A percentile compares a stretch with the other conserved stretches of the same genome.
phyloP scores from a whole-genome alignment of 495 filamentous ascomycete species.

The Aspergillus coremiiformis region DNA sequence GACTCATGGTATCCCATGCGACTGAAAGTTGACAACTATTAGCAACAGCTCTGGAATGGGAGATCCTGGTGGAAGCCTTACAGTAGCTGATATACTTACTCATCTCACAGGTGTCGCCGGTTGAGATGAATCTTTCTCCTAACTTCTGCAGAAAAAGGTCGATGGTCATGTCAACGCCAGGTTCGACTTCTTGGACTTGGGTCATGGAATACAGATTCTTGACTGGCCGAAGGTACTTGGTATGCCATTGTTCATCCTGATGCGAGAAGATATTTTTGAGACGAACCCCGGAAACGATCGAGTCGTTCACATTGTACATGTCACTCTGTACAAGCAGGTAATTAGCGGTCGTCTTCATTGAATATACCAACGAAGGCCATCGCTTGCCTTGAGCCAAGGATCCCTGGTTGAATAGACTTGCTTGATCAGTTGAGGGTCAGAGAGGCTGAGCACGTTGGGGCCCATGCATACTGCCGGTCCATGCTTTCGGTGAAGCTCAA shows the following conservation, averaged over 20 bases:
- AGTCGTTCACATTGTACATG: conserved; percentile 26
- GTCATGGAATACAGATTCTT: conserved; percentile 23
- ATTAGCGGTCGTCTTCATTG: no score
- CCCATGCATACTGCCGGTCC: conserved; percentile 31
- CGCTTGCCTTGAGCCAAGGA: conserved; percentile 28
- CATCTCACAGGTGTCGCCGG: not conserved
- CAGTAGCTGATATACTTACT: conserved; percentile 15
- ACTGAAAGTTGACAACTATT: conserved; percentile 11
- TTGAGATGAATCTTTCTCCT: not conserved
- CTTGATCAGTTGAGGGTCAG: conserved; percentile 27
- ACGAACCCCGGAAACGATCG: conserved; percentile 14
- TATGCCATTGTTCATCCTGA: conserved; percentile 26
- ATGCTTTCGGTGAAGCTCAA: conserved; percentile 26
- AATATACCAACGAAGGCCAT: not conserved
- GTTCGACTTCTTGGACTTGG: conserved; percentile 23
- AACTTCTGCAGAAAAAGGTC: conserved; percentile 21
- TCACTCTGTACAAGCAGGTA: conserved; percentile 20
- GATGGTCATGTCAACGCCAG: conserved; percentile 20
- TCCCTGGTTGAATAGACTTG: conserved; percentile 24
- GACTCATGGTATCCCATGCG: conserved; percentile 32
- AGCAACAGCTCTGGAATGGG: not conserved
- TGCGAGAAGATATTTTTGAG: conserved; percentile 25
- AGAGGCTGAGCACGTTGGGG: conserved; percentile 31
- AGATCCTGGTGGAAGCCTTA: not conserved
- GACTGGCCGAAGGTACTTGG: conserved; percentile 20